Evolutionary conservation across 2,329 filamentous ascomycete species (phyloP), one percentile per base, ranked within the genome.

Genomic region (Colletotrichum salicis): DNA sequence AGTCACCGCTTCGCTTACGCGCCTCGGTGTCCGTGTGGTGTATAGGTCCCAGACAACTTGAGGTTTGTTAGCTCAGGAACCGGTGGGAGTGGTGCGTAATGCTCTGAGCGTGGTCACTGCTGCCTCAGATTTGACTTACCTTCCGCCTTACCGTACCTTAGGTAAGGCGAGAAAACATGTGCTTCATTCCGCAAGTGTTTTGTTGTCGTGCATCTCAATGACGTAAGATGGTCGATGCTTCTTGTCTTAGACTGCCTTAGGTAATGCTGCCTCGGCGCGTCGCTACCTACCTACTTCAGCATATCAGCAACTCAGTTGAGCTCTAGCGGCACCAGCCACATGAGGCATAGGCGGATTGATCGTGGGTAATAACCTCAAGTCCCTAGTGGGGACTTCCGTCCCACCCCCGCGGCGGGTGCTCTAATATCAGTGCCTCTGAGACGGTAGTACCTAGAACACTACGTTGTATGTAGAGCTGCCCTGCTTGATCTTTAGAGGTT

Each of bases 1-100:
- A 48, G 41, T 22, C 19, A 19, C 19, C 41, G 41, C 41, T 48
- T 48, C 19, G 41, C n/a, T 48, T 48, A 10, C 41, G 41, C 41
- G 41, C 41, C 41, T 48, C 19, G 11, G 41, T 19, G 13, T 19
- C 37, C 6, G 37, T 22, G 22, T 19, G 8, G 8, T 48, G 19
- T n/a, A 8, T 35, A 54, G 48, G 31, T 27, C 19, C 15, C 19
- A n/a, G 31, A 13, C 24, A 27, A 45, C 31, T n/a, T 61, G 31
- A n/a, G 41, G 48, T n/a, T n/a, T 24, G 48, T 63, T 54, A 54
- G 45, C 52, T 37, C 60, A 63, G 45, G 45, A 52, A 63, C 60
- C 31, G 45, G 60, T 33, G 22, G 48, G n/a, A 24, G 52, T 37
- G 60, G 31, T 37, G 60, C 19, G 45, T 19, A 54, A 54, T 48